A percentile compares a stretch with the other conserved stretches of the same genome.
phyloP scores from a whole-genome alignment of 2,329 filamentous ascomycete genomes.

The Pseudogymnoascus verrucosus region DNA sequence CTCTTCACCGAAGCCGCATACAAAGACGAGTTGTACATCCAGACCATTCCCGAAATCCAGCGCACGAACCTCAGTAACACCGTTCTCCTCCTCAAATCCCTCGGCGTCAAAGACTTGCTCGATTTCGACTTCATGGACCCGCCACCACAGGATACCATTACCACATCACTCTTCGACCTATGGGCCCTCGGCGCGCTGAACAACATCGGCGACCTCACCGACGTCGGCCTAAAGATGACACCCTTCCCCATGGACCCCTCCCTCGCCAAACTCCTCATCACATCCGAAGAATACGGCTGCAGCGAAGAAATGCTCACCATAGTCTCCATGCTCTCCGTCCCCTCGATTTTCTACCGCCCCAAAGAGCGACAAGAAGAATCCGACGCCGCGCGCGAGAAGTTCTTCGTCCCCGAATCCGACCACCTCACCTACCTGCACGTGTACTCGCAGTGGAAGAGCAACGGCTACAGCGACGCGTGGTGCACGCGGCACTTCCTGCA shows the following conservation, averaged over 20 bases:
- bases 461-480: constrained; percentile 85
- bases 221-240: constrained; percentile 86
- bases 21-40: constrained; percentile 91
- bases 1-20: constrained; percentile 92
- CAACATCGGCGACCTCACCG: constrained; percentile 85
- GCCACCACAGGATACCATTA: constrained; percentile 94
- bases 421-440: constrained; percentile 94
- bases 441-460: constrained; percentile 89
- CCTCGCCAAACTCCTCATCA: constrained; percentile 89
- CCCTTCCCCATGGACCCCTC: constrained; percentile 98
- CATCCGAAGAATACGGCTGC: constrained; percentile 79
- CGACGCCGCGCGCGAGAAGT: constrained; percentile 90
- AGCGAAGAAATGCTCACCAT: constrained; percentile 98
- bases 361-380: constrained; percentile 96
- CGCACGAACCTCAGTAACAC: constrained; percentile 93
- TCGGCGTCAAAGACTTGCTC: constrained; percentile 86
- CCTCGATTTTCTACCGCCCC: constrained; percentile 92
- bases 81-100: constrained; percentile 84
- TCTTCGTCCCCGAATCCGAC: constrained; percentile 96
- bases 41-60: constrained; percentile 96
- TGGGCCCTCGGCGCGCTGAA: constrained; percentile 93
- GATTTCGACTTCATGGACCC: constrained; percentile 99
- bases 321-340: constrained; percentile 94
- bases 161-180: constrained; percentile 91
- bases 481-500: constrained; percentile 90